These are phyloP conservation scores for Echria macrotheca DNA, from an alignment of 495 filamentous ascomycete genomes.

Conservation along the genomic window DNA sequence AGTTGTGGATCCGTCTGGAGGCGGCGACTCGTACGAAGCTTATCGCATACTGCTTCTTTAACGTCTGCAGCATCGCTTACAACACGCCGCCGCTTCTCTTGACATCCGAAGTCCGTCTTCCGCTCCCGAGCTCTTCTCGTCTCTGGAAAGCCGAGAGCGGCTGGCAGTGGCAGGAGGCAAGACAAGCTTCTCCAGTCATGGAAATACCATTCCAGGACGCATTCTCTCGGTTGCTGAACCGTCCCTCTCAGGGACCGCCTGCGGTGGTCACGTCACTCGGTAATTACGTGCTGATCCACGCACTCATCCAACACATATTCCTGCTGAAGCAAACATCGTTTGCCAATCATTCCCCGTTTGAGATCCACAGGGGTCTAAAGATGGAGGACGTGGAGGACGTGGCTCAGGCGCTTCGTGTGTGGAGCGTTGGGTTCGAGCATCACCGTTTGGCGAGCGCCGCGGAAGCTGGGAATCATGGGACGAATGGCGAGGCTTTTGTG, in stretches of 20 bases:
- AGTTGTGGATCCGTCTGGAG: conserved; percentile 54
- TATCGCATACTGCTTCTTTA: conserved; percentile 55
- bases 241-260: conserved; percentile 40
- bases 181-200: conserved; percentile 35
- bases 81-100: conserved; percentile 54
- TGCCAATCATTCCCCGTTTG: conserved; percentile 38
- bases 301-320: conserved; percentile 65
- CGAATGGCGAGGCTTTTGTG: conserved; percentile 35
- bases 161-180: conserved; percentile 47
- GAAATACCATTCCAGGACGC: conserved; percentile 48
- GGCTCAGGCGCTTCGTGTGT: conserved; percentile 54
- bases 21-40: conserved; percentile 50
- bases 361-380: conserved; percentile 40
- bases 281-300: conserved; percentile 63
- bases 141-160: conserved; percentile 48
- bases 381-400: conserved; percentile 52
- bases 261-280: conserved; percentile 56
- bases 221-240: conserved; percentile 42
- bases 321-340: conserved; percentile 55
- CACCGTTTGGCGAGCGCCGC: conserved; percentile 36
- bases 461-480: conserved; percentile 29
- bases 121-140: conserved; percentile 51
- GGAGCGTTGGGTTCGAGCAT: conserved; percentile 60
- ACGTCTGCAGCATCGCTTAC: conserved; percentile 53
- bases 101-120: conserved; percentile 57